Conservation (phyloP, 495 filamentous ascomycete genomes). For the Aspergillus mulundensis region DNA sequence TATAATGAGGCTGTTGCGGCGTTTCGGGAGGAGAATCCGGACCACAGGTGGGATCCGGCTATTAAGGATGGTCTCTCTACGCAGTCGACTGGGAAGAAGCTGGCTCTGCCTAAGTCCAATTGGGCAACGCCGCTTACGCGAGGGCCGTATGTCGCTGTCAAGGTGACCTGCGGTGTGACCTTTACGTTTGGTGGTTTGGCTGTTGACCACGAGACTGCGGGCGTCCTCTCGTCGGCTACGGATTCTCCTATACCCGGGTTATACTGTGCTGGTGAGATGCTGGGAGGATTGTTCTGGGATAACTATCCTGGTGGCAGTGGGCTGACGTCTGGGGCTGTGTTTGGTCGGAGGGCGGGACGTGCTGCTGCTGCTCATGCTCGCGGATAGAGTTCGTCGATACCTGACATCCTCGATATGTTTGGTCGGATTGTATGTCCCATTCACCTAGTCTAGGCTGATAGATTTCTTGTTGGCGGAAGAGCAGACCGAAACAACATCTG, state of each 20-base stretch:
- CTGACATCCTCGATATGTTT: neutral
- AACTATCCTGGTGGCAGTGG: slow-evolving; percentile 65
- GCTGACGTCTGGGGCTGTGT: slow-evolving; percentile 55
- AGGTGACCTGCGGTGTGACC: slow-evolving; percentile 57
- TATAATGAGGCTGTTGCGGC: slow-evolving; percentile 51
- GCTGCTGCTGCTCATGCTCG: slow-evolving; percentile 28
- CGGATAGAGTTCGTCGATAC: neutral
- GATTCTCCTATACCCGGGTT: slow-evolving; percentile 45
- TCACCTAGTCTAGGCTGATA: neutral
- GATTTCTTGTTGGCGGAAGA: neutral
- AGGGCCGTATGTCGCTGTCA: slow-evolving; percentile 55
- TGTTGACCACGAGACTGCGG: slow-evolving; percentile 42
- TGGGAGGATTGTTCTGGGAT: slow-evolving; percentile 58
- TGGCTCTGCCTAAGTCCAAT: slow-evolving; percentile 55
- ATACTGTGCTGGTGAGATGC: slow-evolving; percentile 57
- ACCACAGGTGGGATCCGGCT: slow-evolving; percentile 48
- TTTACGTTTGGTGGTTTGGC: slow-evolving; percentile 63
- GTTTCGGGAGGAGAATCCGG: slow-evolving; percentile 34
- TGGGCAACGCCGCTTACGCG: slow-evolving; percentile 57
- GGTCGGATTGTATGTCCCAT: neutral
- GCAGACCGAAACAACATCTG: neutral
- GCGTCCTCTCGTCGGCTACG: slow-evolving; percentile 38
- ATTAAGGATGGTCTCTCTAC: slow-evolving; percentile 55
- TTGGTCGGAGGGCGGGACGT: slow-evolving; percentile 49
- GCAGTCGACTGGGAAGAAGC: slow-evolving; percentile 29